Evolutionary conservation across 805 yeast species (phyloP).

Genomic region (Nakazawaea ishiwadae): DNA sequence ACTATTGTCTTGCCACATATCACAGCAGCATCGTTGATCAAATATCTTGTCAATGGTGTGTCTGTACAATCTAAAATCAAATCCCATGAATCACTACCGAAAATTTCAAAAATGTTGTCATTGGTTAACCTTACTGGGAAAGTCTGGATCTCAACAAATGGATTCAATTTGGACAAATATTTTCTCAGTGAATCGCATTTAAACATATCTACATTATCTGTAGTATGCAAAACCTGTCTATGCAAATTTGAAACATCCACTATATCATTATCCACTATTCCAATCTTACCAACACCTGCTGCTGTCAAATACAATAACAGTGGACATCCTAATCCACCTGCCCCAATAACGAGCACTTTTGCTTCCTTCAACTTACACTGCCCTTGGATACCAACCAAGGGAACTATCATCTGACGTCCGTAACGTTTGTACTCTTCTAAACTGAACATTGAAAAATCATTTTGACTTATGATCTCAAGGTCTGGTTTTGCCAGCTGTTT

Average conservation of each 20-base stretch:
- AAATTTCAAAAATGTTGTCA: slow-evolving; percentile 57
- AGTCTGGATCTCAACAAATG: slow-evolving; percentile 52
- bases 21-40: slow-evolving; percentile 82
- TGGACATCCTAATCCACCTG: slow-evolving; percentile 96
- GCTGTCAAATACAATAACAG: slow-evolving; percentile 80
- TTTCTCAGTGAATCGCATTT: slow-evolving; percentile 78
- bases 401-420: slow-evolving; percentile 95
- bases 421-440: slow-evolving; percentile 75
- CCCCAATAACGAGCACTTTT: slow-evolving; percentile 78
- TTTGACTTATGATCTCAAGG: background rate
- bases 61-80: slow-evolving; percentile 91
- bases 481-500: background rate
- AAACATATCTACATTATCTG: slow-evolving; percentile 57
- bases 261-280: slow-evolving; percentile 80
- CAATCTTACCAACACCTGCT: slow-evolving; percentile 81
- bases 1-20: slow-evolving; percentile 64
- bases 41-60: slow-evolving; percentile 80
- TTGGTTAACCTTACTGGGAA: slow-evolving; percentile 48
- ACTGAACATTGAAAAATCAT: slow-evolving; percentile 21
- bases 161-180: slow-evolving; percentile 55
- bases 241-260: slow-evolving; percentile 87
- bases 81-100: slow-evolving; percentile 54
- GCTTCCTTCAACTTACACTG: slow-evolving; percentile 59
- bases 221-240: slow-evolving; percentile 79
- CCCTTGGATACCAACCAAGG: slow-evolving; percentile 56